Percentiles rank a stretch among this genome's conserved stretches.
These are phyloP conservation scores for Claviceps lovelessii DNA, from an alignment of 2,329 filamentous ascomycete genomes.

Conservation along the genomic window DNA sequence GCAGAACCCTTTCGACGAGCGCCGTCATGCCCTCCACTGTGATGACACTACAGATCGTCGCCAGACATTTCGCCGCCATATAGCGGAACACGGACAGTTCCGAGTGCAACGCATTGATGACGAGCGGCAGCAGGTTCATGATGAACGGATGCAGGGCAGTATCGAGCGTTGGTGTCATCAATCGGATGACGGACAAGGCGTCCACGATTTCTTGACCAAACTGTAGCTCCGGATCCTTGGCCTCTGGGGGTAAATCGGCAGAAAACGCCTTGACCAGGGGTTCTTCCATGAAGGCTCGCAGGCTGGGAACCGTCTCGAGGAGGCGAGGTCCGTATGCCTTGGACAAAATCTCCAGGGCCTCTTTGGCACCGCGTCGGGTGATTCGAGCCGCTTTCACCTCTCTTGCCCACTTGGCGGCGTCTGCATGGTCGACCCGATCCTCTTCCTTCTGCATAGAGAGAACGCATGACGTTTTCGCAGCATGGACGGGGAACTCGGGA, in stretches of 20 bases:
- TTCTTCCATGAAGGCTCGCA: slow-evolving; percentile 66
- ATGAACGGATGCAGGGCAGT: slow-evolving; percentile 63
- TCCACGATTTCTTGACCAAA: slow-evolving; percentile 90
- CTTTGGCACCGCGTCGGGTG: slow-evolving; percentile 83
- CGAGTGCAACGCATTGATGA: slow-evolving; percentile 78
- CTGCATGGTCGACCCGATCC: slow-evolving; percentile 81
- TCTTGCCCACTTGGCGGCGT: slow-evolving; percentile 76
- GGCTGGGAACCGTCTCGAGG: slow-evolving; percentile 70
- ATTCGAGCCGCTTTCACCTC: slow-evolving; percentile 83
- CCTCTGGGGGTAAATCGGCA: slow-evolving; percentile 54
- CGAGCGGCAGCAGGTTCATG: slow-evolving; percentile 66
- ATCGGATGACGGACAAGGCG: slow-evolving; percentile 81
- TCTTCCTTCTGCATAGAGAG: slow-evolving; percentile 95
- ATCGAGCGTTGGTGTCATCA: slow-evolving; percentile 82
- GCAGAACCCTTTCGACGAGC: slow-evolving; percentile 81
- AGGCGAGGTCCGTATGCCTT: slow-evolving; percentile 63
- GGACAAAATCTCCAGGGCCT: slow-evolving; percentile 79
- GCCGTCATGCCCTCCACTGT: slow-evolving; percentile 92
- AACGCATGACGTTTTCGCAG: slow-evolving; percentile 62
- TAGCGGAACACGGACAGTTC: slow-evolving; percentile 86
- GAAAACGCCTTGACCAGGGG: slow-evolving; percentile 65
- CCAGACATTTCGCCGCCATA: slow-evolving; percentile 92
- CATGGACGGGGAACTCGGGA: slow-evolving; percentile 81
- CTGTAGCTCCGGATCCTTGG: slow-evolving; percentile 56
- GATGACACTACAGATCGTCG: slow-evolving; percentile 93